Percentiles rank a stretch among this genome's conserved stretches.
Conservation (phyloP, 2,329 filamentous ascomycete species). For the Pseudogymnoascus sp. region DNA sequence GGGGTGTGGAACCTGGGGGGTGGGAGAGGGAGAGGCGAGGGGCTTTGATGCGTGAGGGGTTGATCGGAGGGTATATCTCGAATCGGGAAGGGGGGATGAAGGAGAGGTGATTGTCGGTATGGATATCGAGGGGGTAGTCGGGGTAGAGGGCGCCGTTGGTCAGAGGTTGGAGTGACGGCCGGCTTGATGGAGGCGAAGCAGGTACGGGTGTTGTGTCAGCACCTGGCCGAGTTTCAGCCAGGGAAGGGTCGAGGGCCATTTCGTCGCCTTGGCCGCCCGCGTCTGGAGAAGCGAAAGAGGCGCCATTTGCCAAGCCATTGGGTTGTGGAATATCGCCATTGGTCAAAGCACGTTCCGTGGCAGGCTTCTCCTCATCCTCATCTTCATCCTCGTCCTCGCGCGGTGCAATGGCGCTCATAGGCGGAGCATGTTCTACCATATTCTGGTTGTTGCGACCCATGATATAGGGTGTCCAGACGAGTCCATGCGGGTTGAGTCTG, state of each 20-base stretch:
- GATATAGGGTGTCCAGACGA: conserved; percentile 94
- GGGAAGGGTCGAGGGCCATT: not conserved
- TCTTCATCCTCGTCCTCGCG: conserved; percentile 59
- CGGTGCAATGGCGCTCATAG: conserved; percentile 77
- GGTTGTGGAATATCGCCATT: conserved; percentile 9
- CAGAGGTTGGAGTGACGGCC: not conserved
- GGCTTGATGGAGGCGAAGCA: not conserved
- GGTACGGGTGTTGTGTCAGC: not conserved
- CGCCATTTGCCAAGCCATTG: not conserved
- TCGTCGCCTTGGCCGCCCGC: not conserved
- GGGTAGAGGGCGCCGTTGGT: not conserved
- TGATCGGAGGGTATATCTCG: conserved; percentile 67
- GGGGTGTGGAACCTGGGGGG: conserved; percentile 15
- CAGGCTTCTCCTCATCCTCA: conserved; percentile 15
- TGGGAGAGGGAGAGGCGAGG: conserved; percentile 22
- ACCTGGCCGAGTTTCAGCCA: not conserved
- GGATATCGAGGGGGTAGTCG: not conserved
- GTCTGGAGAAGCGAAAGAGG: not conserved
- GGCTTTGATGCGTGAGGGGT: conserved; percentile 38
- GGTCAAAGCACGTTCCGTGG: conserved; percentile 14
- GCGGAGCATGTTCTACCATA: conserved; percentile 73
- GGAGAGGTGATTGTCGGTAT: not conserved
- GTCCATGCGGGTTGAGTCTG: conserved; percentile 66
- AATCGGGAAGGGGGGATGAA: conserved; percentile 63
- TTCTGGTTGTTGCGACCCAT: conserved; percentile 82